Evolutionary conservation across 345 rosid species (phyloP).

Genomic region (Eucalyptus cloeziana): DNA sequence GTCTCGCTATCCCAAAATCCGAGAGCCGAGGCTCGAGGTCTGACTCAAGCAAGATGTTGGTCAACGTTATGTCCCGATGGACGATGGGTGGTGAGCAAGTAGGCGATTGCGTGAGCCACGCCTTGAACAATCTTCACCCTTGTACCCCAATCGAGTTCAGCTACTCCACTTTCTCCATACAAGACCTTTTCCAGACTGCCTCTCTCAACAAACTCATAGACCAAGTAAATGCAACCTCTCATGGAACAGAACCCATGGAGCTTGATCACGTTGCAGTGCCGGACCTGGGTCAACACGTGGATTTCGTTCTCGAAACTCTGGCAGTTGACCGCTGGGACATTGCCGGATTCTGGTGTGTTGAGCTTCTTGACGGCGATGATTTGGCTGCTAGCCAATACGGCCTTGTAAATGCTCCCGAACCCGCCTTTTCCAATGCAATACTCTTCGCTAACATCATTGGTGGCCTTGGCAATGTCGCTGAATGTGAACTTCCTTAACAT

Average conservation of each 20-base stretch:
- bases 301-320: conserved; percentile 58
- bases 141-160: conserved; percentile 25
- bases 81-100: conserved; percentile 45
- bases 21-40: too few species aligned
- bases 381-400: conserved; percentile 20
- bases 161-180: conserved; percentile 12
- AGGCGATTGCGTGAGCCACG: conserved; percentile 57
- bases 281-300: conserved; percentile 28
- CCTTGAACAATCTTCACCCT: conserved; percentile 41
- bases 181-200: conserved; percentile 41
- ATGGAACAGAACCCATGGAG: conserved; percentile 44
- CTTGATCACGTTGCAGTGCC: conserved; percentile 61
- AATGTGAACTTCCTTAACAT: conserved; percentile 44
- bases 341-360: conserved; percentile 12
- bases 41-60: too few species aligned
- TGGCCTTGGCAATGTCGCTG: conserved; percentile 41
- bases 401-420: conserved; percentile 55
- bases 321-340: conserved; percentile 13
- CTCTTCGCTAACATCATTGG: conserved; percentile 26
- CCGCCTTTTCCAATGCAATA: conserved; percentile 59
- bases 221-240: conserved; percentile 36
- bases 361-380: conserved; percentile 48
- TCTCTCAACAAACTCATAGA: conserved; percentile 42
- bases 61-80: conserved; percentile 19
- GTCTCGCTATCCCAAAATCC: too few species aligned